Evolutionary conservation across 345 rosid species (phyloP).

Genomic region (Erucastrum elatum): DNA sequence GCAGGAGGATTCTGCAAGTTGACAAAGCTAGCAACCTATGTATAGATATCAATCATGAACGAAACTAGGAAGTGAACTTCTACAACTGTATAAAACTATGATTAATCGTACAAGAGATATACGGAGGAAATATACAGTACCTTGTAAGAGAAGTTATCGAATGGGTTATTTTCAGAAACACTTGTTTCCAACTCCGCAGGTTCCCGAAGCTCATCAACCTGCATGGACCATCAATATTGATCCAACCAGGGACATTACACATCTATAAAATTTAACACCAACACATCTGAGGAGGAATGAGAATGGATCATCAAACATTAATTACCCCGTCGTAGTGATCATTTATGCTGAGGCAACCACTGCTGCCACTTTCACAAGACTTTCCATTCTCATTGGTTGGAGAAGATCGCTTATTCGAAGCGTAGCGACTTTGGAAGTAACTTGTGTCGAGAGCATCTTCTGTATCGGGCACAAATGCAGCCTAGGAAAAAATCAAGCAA

Average conservation of each 20-base stretch:
- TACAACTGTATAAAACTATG: constrained; percentile 3
- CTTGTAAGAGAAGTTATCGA: constrained; percentile 91
- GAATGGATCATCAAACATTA: constrained; percentile 33
- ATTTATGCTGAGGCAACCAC: constrained; percentile 62
- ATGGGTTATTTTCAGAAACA: constrained; percentile 64
- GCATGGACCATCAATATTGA: constrained; percentile 37
- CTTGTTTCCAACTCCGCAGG: constrained; percentile 60
- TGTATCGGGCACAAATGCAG: constrained; percentile 82
- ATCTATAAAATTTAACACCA: constrained; percentile 16
- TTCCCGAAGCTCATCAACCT: constrained; percentile 78
- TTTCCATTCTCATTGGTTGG: constrained; percentile 65
- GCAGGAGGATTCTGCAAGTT: neutral
- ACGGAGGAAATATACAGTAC: constrained; percentile 43
- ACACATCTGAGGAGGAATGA: neutral
- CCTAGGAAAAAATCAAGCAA: constrained; percentile 46
- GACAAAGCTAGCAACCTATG: constrained; percentile 12
- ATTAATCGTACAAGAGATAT: constrained; percentile 12
- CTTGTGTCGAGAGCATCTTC: constrained; percentile 84
- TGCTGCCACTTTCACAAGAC: constrained; percentile 77
- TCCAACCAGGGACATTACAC: constrained; percentile 13
- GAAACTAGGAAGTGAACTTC: constrained; percentile 12
- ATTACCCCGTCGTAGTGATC: constrained; percentile 76
- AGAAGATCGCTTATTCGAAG: constrained; percentile 53
- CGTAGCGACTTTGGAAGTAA: constrained; percentile 79
- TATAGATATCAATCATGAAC: neutral